Base-by-base conservation (phyloP, 495 filamentous ascomycete species). In the Penicillium daleae region DNA sequence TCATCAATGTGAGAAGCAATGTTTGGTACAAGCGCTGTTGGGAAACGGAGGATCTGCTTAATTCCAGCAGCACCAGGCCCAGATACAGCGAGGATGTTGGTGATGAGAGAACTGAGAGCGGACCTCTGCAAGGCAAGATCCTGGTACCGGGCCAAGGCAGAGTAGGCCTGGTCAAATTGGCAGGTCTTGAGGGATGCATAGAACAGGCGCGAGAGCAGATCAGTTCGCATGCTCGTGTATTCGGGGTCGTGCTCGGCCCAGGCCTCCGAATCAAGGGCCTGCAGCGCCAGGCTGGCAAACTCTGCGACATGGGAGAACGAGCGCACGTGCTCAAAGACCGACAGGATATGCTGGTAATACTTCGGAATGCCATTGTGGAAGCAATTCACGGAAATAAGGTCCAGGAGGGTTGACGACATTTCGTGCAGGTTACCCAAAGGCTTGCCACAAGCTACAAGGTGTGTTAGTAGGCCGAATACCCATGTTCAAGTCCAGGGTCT, bases 301-400 rank as follows among this genome's bases (percentile, higher is more conserved):
- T 96, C 91, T 6, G 90, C 85, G 52, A 93, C 91, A 71, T 89
- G 90, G 5, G 90, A 89, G 67, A 89, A 90, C 5, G 85, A 86
- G 53, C 87, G 88, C 50, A 83, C 83, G 66, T 87, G 83, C 64
- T 97, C 93, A 71, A 90, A 98, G 8, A 99, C 82, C 24, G 83
- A 82, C 17, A 92, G 83, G 60, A 98, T 84, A 74, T 99, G 96
- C 46, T 89, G 84, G 71, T 94, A 96, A 74, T 97, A 98, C 56
- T 86, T 85, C 4, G 91, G 81, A 31, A 95, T 82, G 9, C 93
- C 95, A 55, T 85, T 85, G 68, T 89, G 87, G 61, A 97, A 88
- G 57, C 84, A 82, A 54, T 87, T 86, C 67, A 84, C 85, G 60
- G 93, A 88, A 13, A 87, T 82, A n/a, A 88, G 82, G 60, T 88